These are phyloP conservation scores for Furcasterigmium sp. DNA, from an alignment of 2,329 filamentous ascomycete species.

Conservation along the genomic window DNA sequence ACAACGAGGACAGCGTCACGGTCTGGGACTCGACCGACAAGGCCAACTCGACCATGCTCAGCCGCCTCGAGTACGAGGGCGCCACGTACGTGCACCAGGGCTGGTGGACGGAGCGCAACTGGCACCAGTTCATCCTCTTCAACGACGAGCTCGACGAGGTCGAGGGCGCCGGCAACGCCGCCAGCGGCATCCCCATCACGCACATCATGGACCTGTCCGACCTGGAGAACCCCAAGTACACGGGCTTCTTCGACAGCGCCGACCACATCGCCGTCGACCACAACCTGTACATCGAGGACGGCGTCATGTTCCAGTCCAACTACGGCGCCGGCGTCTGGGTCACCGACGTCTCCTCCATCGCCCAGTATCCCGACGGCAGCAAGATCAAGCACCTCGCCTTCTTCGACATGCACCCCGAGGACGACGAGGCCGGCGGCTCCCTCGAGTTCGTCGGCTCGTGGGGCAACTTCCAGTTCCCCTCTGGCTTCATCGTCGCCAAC, in stretches of 20 bases:
- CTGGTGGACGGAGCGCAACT: slow-evolving; percentile 29
- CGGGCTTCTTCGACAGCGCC: slow-evolving; percentile 29
- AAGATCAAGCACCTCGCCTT: slow-evolving; percentile 28
- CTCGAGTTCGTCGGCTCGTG: slow-evolving; percentile 36
- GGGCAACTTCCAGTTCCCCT: slow-evolving; percentile 36
- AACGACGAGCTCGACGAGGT: slow-evolving; percentile 38
- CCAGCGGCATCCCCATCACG: slow-evolving; percentile 30
- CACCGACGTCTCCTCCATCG: slow-evolving; percentile 28
- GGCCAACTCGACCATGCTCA: slow-evolving; percentile 30
- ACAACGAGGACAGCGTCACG: slow-evolving; percentile 37
- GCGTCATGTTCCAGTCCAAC: slow-evolving; percentile 41
- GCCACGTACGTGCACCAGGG: slow-evolving; percentile 47
- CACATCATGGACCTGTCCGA: slow-evolving; percentile 32
- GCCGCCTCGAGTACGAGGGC: slow-evolving; percentile 40
- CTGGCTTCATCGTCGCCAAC: slow-evolving; percentile 36
- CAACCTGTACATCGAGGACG: slow-evolving; percentile 41
- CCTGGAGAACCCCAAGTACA: slow-evolving; percentile 24
- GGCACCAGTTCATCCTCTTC: slow-evolving; percentile 30
- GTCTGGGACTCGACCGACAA: slow-evolving; percentile 40
- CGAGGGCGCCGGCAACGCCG: slow-evolving; percentile 22
- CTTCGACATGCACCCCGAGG: slow-evolving; percentile 10
- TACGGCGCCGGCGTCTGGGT: slow-evolving; percentile 41
- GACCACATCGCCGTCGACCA: slow-evolving; percentile 36
- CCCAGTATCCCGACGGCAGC: slow-evolving; percentile 34
- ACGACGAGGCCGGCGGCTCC: slow-evolving; percentile 6